Evolutionary conservation across 345 rosid species (phyloP), one percentile per base, ranked within the genome.

Genomic region (Raphanus raphanistrum): DNA sequence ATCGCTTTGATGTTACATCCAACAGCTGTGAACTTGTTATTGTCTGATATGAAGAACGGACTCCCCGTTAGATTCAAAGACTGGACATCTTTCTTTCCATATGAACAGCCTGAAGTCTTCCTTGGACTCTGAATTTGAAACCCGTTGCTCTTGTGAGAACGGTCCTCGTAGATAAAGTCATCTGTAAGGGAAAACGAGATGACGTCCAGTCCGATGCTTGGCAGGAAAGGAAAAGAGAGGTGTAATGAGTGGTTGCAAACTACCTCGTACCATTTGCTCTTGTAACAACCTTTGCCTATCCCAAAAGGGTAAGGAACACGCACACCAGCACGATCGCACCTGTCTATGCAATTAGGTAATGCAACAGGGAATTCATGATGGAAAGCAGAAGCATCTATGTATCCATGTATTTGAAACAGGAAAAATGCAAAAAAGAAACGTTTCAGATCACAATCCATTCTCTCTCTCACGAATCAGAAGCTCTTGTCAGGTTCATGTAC

Each of bases 291-390:
- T 13, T 75, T 28, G 1, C 65, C 45, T 2, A 62, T 64, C 16
- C 90, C 87, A 58, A 87, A 87, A 16, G 88, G 90, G 70, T 70
- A 87, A 7, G 82, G 90, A 35, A 87, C 71, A 68, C 15, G 57
- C 9, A 68, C 62, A 32, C 73, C 29, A 8, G 84, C 84, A 17
- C n/a, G 57, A 15, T 50, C 0, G 57, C 89, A 86, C 8, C 2
- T 33, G 3, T 70, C 77, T 43, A 2, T 63, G 77, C 87, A 85
- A 1, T 81, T 76, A 21, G 74, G 52, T 6, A 68, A 45, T 16
- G 69, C 71, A 31, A 68, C 21, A 50, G 57, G 57, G 57, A 50
- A 50, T 4, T n/a, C 57, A 50, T n/a, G 1, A 31, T 60, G 33
- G 4, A 16, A 31, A 21, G 28, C 11, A 10, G 32, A 41, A 36